A percentile compares a stretch with the other conserved stretches of the same genome.
phyloP scores from a whole-genome alignment of 306 rosid genomes.

The Gillenia trifoliata region DNA sequence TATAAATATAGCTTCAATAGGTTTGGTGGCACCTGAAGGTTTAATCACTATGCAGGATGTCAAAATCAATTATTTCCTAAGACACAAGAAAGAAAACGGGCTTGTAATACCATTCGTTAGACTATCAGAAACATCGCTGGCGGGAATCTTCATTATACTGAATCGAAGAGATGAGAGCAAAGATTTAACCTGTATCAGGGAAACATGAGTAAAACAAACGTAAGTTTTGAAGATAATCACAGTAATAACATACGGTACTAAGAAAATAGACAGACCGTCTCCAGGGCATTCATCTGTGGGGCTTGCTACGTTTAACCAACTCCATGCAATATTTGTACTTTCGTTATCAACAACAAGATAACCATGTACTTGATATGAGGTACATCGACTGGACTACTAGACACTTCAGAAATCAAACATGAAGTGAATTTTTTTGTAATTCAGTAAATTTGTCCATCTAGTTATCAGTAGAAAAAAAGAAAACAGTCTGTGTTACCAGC shows the following conservation, averaged over 20 bases:
- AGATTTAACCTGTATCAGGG: constrained; percentile 53
- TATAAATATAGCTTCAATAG: constrained; percentile 77
- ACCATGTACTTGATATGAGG: constrained; percentile 83
- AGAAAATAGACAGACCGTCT: constrained; percentile 74
- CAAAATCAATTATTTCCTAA: constrained; percentile 19
- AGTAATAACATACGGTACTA: constrained; percentile 35
- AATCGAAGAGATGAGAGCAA: constrained; percentile 61
- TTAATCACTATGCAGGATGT: constrained; percentile 22
- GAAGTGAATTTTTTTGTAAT: neutral
- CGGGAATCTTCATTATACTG: constrained; percentile 60
- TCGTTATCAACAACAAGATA: constrained; percentile 45
- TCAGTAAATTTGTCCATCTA: constrained; percentile 21
- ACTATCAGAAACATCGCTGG: constrained; percentile 57
- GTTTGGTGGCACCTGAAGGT: constrained; percentile 71
- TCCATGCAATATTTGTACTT: constrained; percentile 49
- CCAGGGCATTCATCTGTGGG: constrained; percentile 53
- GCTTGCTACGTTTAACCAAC: constrained; percentile 60
- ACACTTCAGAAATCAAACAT: constrained; percentile 48
- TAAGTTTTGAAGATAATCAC: constrained; percentile 17
- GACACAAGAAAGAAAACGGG: constrained; percentile 39
- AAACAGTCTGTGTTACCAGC: constrained; percentile 59
- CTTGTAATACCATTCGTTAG: constrained; percentile 55
- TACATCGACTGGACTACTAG: constrained; percentile 80
- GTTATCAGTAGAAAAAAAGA: constrained; percentile 14
- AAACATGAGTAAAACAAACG: neutral